Evolutionary conservation across 1,284 basidiomycete genomes (phyloP), one percentile per base, ranked within the genome.

Genomic region (Sanghuangporus weigelae): DNA sequence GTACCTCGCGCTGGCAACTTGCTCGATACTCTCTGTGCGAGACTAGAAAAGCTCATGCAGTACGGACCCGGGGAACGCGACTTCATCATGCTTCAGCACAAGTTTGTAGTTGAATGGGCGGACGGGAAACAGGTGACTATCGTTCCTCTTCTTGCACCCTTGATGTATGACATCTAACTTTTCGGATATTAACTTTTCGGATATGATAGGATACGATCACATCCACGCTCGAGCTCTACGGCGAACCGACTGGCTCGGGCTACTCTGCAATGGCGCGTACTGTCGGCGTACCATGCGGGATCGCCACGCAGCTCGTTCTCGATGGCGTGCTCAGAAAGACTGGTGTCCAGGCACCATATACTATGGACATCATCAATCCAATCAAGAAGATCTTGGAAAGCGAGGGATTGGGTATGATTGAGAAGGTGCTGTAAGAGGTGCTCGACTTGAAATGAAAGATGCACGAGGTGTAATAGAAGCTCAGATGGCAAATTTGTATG

Each of bases 11-110:
- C 78, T 49, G 86, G 85, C 63, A 96, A 93, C 77, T 83, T 96
- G 68, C 86, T 99, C 69, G 95, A 98, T 78, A 96, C 97, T 21
- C 89, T 99, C 68, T 97, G 96, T 73, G 93, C 87, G 2, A 89
- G 84, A 38, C 85, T 99, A 59, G 96, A 99, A 81, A 84, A 81
- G 68, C 85, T 97, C 75, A 98, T 97, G 90, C 85, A 88, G 75
- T 98, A 98, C 78, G 90, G 88, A 67, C 79, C 83, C 55, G 93
- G 93, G 67, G 96, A 98, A 79, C 89, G 95, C 21, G 96, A 99
- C 76, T 86, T 98, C 69, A 93, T 99, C 69, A 93, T 98, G 86
- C 86, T 99, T 60, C 96, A 98, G 79, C 96, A 99, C 85, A 96
- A 96, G 79, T 97, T 98, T 73, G 78, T 92, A 70, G 88, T 97